Evolutionary conservation across 371 early-diverging fungal species (phyloP).

Genomic region (Coemansia linderi): DNA sequence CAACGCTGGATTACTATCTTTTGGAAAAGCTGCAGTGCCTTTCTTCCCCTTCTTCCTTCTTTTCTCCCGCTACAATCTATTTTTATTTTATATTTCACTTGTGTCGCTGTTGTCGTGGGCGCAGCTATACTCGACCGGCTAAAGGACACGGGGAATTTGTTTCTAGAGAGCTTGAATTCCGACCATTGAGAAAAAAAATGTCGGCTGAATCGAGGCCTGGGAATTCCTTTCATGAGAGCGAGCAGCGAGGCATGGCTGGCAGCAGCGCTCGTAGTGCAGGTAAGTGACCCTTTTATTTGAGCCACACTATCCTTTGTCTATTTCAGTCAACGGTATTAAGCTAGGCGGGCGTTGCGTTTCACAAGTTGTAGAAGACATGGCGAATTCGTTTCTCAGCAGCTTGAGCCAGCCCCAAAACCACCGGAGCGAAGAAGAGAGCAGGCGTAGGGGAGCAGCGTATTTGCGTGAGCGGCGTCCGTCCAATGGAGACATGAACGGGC

Average conservation of each 20-base stretch:
- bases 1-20: not conserved
- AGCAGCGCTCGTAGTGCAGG: not conserved
- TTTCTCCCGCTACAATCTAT: not conserved
- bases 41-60: not conserved
- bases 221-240: not conserved
- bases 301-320: not conserved
- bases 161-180: not conserved
- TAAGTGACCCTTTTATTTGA: not conserved
- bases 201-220: not conserved
- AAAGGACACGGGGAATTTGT: not conserved
- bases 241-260: slow-evolving; percentile 4
- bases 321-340: not conserved
- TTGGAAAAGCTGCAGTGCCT: not conserved
- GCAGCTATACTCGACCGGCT: not conserved
- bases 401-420: slow-evolving; percentile 32
- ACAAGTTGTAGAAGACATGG: slow-evolving; percentile 28
- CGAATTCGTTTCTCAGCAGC: slow-evolving; percentile 39
- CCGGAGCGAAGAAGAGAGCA: not conserved
- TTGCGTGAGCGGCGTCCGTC: not conserved
- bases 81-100: not conserved
- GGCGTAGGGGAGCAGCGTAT: slow-evolving; percentile 6
- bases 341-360: not conserved
- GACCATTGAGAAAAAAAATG: not conserved
- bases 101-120: not conserved
- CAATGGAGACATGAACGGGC: not conserved